Base-by-base conservation (phyloP, 768 basidiomycete species). In the Auriscalpium microsporum region DNA sequence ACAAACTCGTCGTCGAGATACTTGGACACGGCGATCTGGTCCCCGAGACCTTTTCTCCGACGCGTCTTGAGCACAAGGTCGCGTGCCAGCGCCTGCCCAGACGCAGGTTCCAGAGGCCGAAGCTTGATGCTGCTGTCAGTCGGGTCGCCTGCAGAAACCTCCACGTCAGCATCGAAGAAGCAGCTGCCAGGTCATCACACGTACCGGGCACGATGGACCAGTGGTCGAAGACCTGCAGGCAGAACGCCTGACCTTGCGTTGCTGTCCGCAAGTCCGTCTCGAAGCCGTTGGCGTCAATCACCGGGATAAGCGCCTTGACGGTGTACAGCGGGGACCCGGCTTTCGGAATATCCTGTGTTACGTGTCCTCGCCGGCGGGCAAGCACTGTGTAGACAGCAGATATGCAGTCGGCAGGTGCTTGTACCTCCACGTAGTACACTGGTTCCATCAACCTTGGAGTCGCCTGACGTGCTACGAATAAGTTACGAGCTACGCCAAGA, bases 161-260 rank as follows among this genome's bases (percentile, higher is more conserved):
- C 58, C 49, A 40, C 47, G 35, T 54, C 48, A 55, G 50, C 11
- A 54, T 45, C 34, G 34, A n/a, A 23, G 4, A 23, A 17, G 36
- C 21, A 28, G 7, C 35, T 21, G 11, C 57, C 6, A 56, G 48
- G 44, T 52, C 36, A 44, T 38, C 14, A 50, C 28, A 73, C 83
- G 60, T 67, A 88, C 90, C 91, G 63, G 95, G 95, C n/a, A 98
- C 95, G 65, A 95, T 90, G 14, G 89, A 87, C 96, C 96, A 99
- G 65, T 99, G 96, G 69, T 98, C 95, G 71, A 98, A 99, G 59
- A 91, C 83, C 70, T 97, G 94, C 64, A 93, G 75, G 66, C 94
- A 96, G 75, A 97, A 98, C n/a, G 96, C 96, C 70, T 98, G 96
- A 28, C 96, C 96, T 71, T 96, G 93, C 23, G 96, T 99, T 48